These are phyloP conservation scores for Ophiostoma triangulosporum DNA, from an alignment of 2,329 filamentous ascomycete genomes.

Conservation along the genomic window DNA sequence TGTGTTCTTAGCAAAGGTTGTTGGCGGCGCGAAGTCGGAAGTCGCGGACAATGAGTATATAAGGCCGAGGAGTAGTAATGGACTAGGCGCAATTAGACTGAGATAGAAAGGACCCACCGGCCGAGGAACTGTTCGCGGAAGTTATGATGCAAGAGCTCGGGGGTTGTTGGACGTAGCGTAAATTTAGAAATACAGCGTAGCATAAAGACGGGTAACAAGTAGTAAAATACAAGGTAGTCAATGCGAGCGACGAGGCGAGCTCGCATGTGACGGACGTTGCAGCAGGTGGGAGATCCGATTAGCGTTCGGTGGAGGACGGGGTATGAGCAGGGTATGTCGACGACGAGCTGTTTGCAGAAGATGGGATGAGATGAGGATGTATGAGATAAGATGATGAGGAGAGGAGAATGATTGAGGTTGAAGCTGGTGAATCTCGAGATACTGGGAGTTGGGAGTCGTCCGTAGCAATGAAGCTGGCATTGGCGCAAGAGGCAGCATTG, in stretches of 20 bases:
- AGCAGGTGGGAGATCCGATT: background rate
- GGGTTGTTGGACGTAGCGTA: background rate
- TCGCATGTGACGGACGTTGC: conserved; percentile 2
- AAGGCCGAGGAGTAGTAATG: too few species aligned
- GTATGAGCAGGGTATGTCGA: background rate
- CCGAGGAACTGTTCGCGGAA: background rate
- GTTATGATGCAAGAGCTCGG: background rate
- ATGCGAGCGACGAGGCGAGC: background rate
- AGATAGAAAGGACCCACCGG: background rate
- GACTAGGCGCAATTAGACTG: background rate
- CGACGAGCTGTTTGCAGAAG: background rate
- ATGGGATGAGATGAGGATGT: background rate
- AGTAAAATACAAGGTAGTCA: background rate
- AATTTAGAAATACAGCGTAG: background rate
- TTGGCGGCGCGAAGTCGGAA: background rate
- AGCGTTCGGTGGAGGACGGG: background rate
- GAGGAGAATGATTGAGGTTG: too few species aligned
- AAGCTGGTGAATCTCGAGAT: too few species aligned
- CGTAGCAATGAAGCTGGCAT: too few species aligned
- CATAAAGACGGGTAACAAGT: background rate
- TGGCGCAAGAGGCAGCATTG: too few species aligned
- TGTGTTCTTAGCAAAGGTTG: background rate
- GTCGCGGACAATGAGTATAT: background rate
- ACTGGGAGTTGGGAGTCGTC: too few species aligned
- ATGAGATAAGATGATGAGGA: background rate